Conservation (phyloP, 352 stramenopile species). For the Pythium dissimile region DNA sequence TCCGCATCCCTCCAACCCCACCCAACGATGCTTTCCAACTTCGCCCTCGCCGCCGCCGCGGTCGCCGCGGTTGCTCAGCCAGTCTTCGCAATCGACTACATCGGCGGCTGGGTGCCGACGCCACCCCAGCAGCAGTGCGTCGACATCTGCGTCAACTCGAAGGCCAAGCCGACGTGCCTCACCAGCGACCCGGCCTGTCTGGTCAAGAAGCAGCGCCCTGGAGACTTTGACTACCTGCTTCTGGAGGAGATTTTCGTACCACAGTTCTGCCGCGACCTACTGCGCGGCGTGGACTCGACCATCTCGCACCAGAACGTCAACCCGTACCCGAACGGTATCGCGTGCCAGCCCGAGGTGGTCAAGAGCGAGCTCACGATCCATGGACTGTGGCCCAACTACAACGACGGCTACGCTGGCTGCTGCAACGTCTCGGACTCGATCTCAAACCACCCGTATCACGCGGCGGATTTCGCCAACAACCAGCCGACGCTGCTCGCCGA, state of each 20-base stretch:
- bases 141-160: conserved; percentile 57
- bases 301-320: conserved; percentile 71
- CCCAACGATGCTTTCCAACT: background rate
- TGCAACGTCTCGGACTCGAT: conserved; percentile 57
- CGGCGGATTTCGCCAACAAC: conserved; percentile 36
- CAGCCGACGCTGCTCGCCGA: conserved; percentile 69
- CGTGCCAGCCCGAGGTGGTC: conserved; percentile 34
- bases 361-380: conserved; percentile 67
- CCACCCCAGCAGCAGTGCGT: conserved; percentile 40
- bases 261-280: conserved; percentile 67
- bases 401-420: conserved; percentile 63
- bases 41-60: background rate
- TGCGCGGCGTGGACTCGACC: conserved; percentile 55
- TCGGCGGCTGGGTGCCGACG: conserved; percentile 40
- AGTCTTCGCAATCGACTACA: conserved; percentile 39
- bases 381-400: conserved; percentile 71
- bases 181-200: conserved; percentile 41
- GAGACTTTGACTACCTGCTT: conserved; percentile 66
- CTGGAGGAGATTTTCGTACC: conserved; percentile 69
- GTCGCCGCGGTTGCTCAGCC: background rate
- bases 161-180: conserved; percentile 43
- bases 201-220: conserved; percentile 45
- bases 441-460: conserved; percentile 55
- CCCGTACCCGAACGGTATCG: conserved; percentile 45
- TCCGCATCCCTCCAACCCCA: background rate